These are phyloP conservation scores for Rhodomyrtus psidioides DNA, from an alignment of 441 rosid genomes.

Conservation along the genomic window DNA sequence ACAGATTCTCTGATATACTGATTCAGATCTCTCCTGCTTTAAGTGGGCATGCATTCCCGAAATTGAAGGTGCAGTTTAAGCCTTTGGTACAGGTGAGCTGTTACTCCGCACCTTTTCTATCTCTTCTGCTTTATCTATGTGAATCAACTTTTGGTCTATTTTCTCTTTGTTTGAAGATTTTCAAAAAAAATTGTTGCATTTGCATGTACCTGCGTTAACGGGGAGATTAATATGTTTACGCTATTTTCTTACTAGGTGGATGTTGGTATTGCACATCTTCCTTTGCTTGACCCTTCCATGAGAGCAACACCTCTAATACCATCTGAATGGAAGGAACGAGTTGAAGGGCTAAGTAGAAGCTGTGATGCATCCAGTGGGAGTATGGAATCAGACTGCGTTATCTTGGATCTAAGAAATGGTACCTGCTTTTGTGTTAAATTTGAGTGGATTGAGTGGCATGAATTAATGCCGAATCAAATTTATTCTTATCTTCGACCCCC, in stretches of 20 bases:
- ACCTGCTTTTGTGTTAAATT: conserved; percentile 1
- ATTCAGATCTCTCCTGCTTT: conserved; percentile 76
- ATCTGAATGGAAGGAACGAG: conserved; percentile 69
- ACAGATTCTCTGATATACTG: conserved; percentile 55
- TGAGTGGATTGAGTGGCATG: background rate
- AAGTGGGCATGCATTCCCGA: conserved; percentile 79
- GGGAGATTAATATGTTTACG: background rate
- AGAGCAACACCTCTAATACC: conserved; percentile 72
- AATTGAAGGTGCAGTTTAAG: conserved; percentile 71
- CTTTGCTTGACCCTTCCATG: conserved; percentile 61
- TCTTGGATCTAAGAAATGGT: conserved; percentile 91
- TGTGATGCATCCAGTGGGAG: conserved; percentile 22
- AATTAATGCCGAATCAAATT: background rate
- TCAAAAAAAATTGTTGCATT: background rate
- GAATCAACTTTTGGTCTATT: background rate
- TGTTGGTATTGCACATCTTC: conserved; percentile 77
- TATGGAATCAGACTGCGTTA: conserved; percentile 27
- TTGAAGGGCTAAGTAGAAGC: conserved; percentile 30
- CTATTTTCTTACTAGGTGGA: conserved; percentile 44
- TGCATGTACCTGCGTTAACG: background rate
- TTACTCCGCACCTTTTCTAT: background rate
- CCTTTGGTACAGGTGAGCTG: conserved; percentile 79
- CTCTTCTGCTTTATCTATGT: background rate
- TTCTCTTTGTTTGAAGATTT: background rate
- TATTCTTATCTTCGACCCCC: background rate